phyloP scores from a whole-genome alignment of 2,329 filamentous ascomycete genomes.

The Camillea tinctor region DNA sequence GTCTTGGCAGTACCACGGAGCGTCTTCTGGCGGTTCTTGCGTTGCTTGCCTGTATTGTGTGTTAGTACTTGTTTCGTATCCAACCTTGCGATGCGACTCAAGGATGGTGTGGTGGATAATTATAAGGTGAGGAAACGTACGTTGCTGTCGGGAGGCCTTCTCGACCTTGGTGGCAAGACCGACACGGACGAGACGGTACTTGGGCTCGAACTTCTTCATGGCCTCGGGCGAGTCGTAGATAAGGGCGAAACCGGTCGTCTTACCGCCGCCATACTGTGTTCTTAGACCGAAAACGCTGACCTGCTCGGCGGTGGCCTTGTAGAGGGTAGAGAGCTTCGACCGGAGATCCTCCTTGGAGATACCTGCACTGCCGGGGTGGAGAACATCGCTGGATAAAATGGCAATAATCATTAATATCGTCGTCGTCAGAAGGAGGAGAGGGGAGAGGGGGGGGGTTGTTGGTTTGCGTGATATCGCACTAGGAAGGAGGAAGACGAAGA shows the following conservation, averaged over 20 bases:
- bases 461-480: too few relatives aligned
- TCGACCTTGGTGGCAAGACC: constrained; percentile 92
- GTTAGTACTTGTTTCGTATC: constrained; percentile 7
- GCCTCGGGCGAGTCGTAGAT: constrained; percentile 98
- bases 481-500: background rate
- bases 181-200: constrained; percentile 93
- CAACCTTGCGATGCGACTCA: too few relatives aligned
- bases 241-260: constrained; percentile 98
- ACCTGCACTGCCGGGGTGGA: constrained; percentile 97
- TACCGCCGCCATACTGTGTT: constrained; percentile 99
- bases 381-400: constrained; percentile 75
- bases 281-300: constrained; percentile 97
- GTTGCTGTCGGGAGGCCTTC: constrained; percentile 97
- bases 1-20: constrained; percentile 96
- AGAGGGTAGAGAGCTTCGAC: constrained; percentile 87
- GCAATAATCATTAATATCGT: too few relatives aligned
- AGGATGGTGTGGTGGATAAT: constrained; percentile 6
- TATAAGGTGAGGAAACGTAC: constrained; percentile 62
- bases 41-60: constrained; percentile 83
- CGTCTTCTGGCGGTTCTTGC: constrained; percentile 99
- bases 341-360: constrained; percentile 99
- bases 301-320: constrained; percentile 98
- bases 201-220: constrained; percentile 99
- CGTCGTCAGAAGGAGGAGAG: constrained; percentile 8
- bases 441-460: background rate